These are phyloP conservation scores for Cryoendolithus antarcticus DNA, from an alignment of 2,329 filamentous ascomycete species.

Conservation along the genomic window DNA sequence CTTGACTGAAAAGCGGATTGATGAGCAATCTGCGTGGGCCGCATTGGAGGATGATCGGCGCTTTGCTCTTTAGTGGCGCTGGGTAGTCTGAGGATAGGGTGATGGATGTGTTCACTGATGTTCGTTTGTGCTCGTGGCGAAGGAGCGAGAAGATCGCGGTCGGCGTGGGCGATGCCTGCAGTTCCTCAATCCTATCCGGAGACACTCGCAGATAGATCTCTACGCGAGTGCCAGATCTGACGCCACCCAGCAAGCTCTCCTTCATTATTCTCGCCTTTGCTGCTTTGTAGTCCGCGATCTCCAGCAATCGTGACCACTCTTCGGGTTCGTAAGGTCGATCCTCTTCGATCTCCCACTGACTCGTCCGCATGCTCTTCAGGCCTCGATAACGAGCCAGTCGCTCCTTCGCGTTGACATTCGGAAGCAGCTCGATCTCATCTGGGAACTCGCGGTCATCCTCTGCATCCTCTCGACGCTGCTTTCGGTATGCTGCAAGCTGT, in stretches of 20 bases:
- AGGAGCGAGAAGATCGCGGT: conserved; percentile 74
- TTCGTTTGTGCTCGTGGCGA: conserved; percentile 88
- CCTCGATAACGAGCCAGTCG: conserved; percentile 77
- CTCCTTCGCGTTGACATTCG: conserved; percentile 74
- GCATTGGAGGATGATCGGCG: conserved; percentile 82
- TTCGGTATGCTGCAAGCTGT: conserved; percentile 70
- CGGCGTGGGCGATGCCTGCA: conserved; percentile 47
- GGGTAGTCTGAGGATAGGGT: conserved; percentile 67
- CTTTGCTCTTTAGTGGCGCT: conserved; percentile 75
- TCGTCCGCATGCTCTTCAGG: conserved; percentile 79
- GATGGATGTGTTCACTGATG: conserved; percentile 79
- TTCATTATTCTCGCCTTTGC: conserved; percentile 63
- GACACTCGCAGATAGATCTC: conserved; percentile 56
- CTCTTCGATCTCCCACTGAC: conserved; percentile 78
- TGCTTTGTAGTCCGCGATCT: conserved; percentile 79
- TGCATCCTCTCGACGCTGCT: conserved; percentile 64
- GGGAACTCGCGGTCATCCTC: conserved; percentile 92
- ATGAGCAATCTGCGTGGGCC: conserved; percentile 77
- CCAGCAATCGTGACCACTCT: conserved; percentile 76
- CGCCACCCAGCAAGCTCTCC: conserved; percentile 80
- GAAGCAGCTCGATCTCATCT: conserved; percentile 90
- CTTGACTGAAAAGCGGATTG: conserved; percentile 80
- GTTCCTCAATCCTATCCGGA: conserved; percentile 30
- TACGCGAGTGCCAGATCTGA: conserved; percentile 72
- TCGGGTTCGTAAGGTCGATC: conserved; percentile 78